These are phyloP conservation scores for Pseudogymnoascus sp. DNA, from an alignment of 2,329 filamentous ascomycete genomes.

Conservation along the genomic window DNA sequence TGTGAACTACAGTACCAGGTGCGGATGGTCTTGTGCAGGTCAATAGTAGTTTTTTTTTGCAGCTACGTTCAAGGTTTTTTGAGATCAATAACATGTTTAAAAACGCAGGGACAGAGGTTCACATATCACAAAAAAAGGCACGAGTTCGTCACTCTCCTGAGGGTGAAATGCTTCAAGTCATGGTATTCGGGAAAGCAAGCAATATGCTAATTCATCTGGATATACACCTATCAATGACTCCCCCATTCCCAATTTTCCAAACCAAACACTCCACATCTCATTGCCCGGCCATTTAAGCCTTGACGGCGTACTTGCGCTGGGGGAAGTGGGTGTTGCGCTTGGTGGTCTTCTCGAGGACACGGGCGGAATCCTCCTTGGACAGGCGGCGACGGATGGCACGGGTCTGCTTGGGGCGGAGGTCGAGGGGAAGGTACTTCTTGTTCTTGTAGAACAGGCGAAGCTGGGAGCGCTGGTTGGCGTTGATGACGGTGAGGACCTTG, in stretches of 20 bases:
- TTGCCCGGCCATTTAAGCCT: slow-evolving; percentile 50
- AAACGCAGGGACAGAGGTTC: background rate
- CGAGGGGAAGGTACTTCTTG: slow-evolving; percentile 99
- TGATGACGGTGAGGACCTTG: slow-evolving; percentile 98
- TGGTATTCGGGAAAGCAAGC: slow-evolving; percentile 11
- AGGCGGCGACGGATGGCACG: slow-evolving; percentile 94
- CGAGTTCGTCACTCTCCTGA: background rate
- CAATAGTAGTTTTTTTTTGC: background rate
- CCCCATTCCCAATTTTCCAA: slow-evolving; percentile 10
- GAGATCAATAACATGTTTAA: background rate
- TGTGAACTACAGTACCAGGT: background rate
- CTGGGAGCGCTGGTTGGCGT: slow-evolving; percentile 97
- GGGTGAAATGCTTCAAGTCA: background rate
- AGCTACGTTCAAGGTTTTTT: background rate
- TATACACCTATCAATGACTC: slow-evolving; percentile 7
- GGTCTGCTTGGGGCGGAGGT: slow-evolving; percentile 97
- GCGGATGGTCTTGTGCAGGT: background rate
- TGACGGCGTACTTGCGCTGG: slow-evolving; percentile 97
- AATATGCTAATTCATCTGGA: slow-evolving; percentile 12
- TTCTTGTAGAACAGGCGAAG: slow-evolving; percentile 99
- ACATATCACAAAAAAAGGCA: background rate
- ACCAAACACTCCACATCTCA: background rate
- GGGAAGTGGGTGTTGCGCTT: slow-evolving; percentile 96
- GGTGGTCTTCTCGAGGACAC: slow-evolving; percentile 87
- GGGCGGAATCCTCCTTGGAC: slow-evolving; percentile 81